Evolutionary conservation across 768 basidiomycete genomes (phyloP).

Genomic region (Paxillus ammoniavirescens): DNA sequence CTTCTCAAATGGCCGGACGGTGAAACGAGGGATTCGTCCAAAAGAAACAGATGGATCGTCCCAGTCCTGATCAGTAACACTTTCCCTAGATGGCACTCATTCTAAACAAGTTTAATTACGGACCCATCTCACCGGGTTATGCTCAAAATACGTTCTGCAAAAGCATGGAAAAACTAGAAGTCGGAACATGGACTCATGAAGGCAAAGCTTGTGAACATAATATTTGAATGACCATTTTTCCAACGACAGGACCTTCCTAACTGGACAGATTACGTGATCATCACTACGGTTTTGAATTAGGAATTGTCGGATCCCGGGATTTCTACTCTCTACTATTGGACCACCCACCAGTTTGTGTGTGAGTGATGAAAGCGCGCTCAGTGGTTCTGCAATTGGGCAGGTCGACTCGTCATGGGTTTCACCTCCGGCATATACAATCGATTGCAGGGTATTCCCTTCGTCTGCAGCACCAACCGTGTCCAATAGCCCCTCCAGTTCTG

Average conservation of each 20-base stretch:
- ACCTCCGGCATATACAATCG: background rate
- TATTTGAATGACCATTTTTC: background rate
- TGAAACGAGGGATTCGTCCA: too few species aligned
- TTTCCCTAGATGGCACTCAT: too few species aligned
- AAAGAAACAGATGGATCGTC: too few species aligned
- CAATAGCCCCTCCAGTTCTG: background rate
- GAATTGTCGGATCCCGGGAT: too few species aligned
- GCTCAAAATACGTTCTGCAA: too few species aligned
- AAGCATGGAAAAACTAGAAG: too few species aligned
- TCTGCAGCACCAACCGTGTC: background rate
- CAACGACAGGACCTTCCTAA: background rate
- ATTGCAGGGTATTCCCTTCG: background rate
- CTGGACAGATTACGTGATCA: background rate
- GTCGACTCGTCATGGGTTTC: background rate
- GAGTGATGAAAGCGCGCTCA: background rate
- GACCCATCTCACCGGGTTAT: too few species aligned
- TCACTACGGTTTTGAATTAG: background rate
- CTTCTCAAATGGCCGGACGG: too few species aligned
- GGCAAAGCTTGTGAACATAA: too few species aligned
- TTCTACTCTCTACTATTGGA: background rate
- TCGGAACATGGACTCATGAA: too few species aligned
- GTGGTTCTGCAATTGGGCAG: conserved; percentile 4
- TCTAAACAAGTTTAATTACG: too few species aligned
- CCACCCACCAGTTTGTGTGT: background rate
- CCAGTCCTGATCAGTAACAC: too few species aligned